Percentiles rank a stretch among this genome's conserved stretches.
Conservation (phyloP, 257 asterid species). For the Handroanthus guayacan region DNA sequence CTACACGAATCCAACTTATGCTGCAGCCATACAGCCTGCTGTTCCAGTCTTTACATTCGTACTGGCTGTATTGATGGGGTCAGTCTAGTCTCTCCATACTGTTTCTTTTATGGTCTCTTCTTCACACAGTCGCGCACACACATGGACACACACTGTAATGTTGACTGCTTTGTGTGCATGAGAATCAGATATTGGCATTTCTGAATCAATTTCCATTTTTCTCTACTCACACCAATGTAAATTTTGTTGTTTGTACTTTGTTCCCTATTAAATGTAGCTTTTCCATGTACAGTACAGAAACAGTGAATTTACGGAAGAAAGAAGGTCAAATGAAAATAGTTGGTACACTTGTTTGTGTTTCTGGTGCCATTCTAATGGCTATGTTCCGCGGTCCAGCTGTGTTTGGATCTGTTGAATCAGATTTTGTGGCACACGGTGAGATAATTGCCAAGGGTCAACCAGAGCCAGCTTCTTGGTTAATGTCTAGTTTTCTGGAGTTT, state of each 20-base stretch:
- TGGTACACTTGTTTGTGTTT: conserved; percentile 79
- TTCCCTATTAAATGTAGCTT: conserved; percentile 32
- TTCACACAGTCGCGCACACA: background rate
- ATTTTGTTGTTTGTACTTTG: background rate
- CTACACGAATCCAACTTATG: conserved; percentile 90
- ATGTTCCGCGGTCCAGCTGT: conserved; percentile 82
- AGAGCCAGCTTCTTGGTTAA: conserved; percentile 67
- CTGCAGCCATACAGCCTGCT: conserved; percentile 94
- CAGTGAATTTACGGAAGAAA: conserved; percentile 58
- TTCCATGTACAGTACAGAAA: conserved; percentile 81
- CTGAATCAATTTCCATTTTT: background rate
- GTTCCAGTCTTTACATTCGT: conserved; percentile 89
- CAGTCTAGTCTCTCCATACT: conserved; percentile 43
- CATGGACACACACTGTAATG: background rate
- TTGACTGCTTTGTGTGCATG: conserved; percentile 9
- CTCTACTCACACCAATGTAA: background rate
- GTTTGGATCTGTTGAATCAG: conserved; percentile 62
- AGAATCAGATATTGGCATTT: conserved; percentile 1
- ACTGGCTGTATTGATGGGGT: conserved; percentile 92
- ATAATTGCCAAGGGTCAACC: conserved; percentile 67
- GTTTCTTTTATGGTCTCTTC: background rate
- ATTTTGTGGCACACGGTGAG: conserved; percentile 44
- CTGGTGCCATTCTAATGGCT: conserved; percentile 89
- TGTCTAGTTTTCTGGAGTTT: conserved; percentile 59
- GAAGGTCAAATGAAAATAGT: conserved; percentile 88